Base-by-base conservation (phyloP, 2,329 filamentous ascomycete genomes). In the Sclerotinia glacialis region DNA sequence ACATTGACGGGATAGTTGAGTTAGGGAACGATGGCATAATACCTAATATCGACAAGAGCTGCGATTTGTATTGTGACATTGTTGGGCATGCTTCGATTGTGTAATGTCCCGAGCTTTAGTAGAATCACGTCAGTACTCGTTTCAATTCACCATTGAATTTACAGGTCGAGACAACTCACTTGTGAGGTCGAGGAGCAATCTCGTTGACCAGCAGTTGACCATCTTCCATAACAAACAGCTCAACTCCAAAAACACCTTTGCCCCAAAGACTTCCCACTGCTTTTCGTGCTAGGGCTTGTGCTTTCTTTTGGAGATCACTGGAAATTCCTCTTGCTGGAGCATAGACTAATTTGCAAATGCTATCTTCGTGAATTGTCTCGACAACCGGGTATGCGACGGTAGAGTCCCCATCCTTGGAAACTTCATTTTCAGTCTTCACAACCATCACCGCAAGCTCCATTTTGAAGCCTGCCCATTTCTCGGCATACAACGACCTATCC, bases 361-460 rank as follows among this genome's bases (percentile, higher is more conserved):
- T 95, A 78, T 98, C 91, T 78, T 97, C 92, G 73, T 99, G 95
- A 40, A 98, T 85, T 0, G 94, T 98, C 81, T 99, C 95, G 2
- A 97, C 93, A 0, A 89, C 90, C 0, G 95, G 93, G 76, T 95
- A 98, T 5, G 93, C 86, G 42, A 93, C 80, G 67, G 79, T 83
- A 11, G 83, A 76, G 18, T 78, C 78, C 0, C 83, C 83, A 3
- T 80, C 76, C 54, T 81, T 79, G 12, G 68, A 69, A 21, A 67
- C 60, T n/a, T 65, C 70, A 71, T 96, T 88, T 75, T 93, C 90
- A 0, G 91, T 96, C 75, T 96, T 91, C 67, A 98, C 87, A 11
- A 97, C 94, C 88, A 98, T 97, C 71, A 97, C 93, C 6, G 95
- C 91, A 64, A 98, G 81, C 80, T 98, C 94, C 80, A 90, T 89